phyloP scores from a whole-genome alignment of 2,329 filamentous ascomycete genomes.

The Pestalotiopsis fici region DNA sequence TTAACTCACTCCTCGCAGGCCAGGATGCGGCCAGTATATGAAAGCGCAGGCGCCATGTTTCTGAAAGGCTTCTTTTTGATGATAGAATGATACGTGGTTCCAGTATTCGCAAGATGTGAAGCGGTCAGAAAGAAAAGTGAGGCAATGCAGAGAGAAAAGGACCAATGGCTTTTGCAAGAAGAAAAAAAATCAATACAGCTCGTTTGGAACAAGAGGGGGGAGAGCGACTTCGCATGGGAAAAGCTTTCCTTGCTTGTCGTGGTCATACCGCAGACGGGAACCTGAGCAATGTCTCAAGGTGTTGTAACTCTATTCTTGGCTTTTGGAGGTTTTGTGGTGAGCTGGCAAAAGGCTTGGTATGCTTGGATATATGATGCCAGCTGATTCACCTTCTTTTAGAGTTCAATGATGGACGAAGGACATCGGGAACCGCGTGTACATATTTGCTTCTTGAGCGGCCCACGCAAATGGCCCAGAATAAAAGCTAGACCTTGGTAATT shows the following conservation, averaged over 20 bases:
- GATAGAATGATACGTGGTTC: background rate
- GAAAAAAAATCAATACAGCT: background rate
- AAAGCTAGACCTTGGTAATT: no score
- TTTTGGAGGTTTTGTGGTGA: background rate
- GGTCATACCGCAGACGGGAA: background rate
- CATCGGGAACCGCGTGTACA: background rate
- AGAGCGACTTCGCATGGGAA: background rate
- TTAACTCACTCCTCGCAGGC: slow-evolving; percentile 9
- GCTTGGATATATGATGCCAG: background rate
- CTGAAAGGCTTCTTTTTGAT: background rate
- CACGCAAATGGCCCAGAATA: background rate
- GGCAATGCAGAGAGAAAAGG: background rate
- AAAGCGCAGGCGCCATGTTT: background rate
- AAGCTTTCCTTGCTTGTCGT: background rate
- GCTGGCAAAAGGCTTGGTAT: background rate
- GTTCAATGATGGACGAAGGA: background rate
- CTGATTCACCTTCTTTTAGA: background rate
- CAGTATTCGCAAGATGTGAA: background rate
- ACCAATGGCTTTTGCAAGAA: background rate
- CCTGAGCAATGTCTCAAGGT: background rate
- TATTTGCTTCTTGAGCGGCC: background rate
- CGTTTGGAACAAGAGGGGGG: background rate
- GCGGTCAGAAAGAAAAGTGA: background rate
- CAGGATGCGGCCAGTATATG: background rate
- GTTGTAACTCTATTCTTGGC: background rate